Percentiles rank a stretch among this genome's conserved stretches.
These are phyloP conservation scores for Penicillium concentricum DNA, from an alignment of 2,329 filamentous ascomycete species.

Conservation along the genomic window DNA sequence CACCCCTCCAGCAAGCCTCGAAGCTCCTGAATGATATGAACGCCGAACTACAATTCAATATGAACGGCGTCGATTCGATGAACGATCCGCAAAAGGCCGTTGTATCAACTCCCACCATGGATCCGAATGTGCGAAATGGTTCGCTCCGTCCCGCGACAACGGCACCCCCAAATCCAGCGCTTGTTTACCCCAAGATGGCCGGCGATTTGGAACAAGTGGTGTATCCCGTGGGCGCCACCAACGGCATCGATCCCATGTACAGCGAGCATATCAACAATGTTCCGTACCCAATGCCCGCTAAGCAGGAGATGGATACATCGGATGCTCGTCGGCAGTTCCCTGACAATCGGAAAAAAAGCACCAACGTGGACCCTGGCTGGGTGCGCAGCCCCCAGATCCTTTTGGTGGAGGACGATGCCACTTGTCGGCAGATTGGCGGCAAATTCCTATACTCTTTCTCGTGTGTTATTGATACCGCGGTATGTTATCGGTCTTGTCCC, in stretches of 20 bases:
- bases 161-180: conserved; percentile 49
- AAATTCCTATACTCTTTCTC: conserved; percentile 66
- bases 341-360: conserved; percentile 61
- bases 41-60: conserved; percentile 63
- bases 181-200: conserved; percentile 52
- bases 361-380: conserved; percentile 63
- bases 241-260: conserved; percentile 93
- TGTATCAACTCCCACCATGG: conserved; percentile 58
- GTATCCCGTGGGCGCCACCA: conserved; percentile 85
- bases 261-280: conserved; percentile 94
- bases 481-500: conserved; percentile 41
- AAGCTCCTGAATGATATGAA: conserved; percentile 66
- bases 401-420: conserved; percentile 79
- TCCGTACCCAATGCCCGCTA: conserved; percentile 75
- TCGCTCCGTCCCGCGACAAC: conserved; percentile 44
- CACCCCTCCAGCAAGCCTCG: conserved; percentile 66
- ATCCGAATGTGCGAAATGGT: conserved; percentile 49
- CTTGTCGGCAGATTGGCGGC: conserved; percentile 64
- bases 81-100: conserved; percentile 58
- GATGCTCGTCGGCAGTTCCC: conserved; percentile 49
- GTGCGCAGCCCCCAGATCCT: conserved; percentile 72
- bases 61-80: conserved; percentile 64
- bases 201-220: conserved; percentile 70
- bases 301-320: conserved; percentile 51
- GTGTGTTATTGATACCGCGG: conserved; percentile 62